Base-by-base conservation (phyloP, 768 basidiomycete species). In the Cystobasidium onofrii region DNA sequence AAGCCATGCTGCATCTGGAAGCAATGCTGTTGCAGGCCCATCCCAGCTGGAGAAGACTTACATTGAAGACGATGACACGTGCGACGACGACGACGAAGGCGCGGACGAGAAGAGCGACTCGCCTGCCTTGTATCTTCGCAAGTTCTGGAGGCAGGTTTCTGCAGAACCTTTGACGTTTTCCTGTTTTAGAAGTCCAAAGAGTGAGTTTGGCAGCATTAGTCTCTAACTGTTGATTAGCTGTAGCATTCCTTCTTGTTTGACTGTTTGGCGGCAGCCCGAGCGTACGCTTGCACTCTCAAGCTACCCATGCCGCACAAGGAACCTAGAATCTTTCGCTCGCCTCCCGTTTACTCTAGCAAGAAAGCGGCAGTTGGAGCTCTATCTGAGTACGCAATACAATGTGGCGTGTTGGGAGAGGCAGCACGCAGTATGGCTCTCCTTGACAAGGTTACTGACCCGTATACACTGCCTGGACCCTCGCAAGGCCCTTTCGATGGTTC, bases 91-190 rank as follows among this genome's bases (percentile, higher is more conserved):
- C n/a, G 46, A 50, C 57, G 57, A 60, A 60, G 57, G 33, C 4
- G 17, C 57, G 29, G 57, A 60, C 33, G 57, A 60, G 33, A 60
- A 34, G 27, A 60, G 15, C 25, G 29, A 60, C 10, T 29, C 29
- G 33, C 69, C 69, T 6, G 55, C 69, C 12, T 36, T 71, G 50
- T 71, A 57, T 60, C 54, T 71, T 12, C 54, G 55, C 25, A 71
- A 60, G 36, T 71, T 31, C 69, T 71, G 69, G 69, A 4, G 55
- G n/a, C n/a, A 34, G 36, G 69, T 71, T 31, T 71, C 69, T 20
- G 33, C 54, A 54, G 46, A 71, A 29, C n/a, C 69, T 9, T 27
- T 52, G 1, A 50, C 55, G n/a, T 71, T 55, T 60, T 12, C 7
- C 23, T 57, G 52, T 29, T 60, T 6, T 17, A 36, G 54, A 60